These are phyloP conservation scores for Arabidopsis hybrid DNA, from an alignment of 441 rosid genomes.

Conservation along the genomic window DNA sequence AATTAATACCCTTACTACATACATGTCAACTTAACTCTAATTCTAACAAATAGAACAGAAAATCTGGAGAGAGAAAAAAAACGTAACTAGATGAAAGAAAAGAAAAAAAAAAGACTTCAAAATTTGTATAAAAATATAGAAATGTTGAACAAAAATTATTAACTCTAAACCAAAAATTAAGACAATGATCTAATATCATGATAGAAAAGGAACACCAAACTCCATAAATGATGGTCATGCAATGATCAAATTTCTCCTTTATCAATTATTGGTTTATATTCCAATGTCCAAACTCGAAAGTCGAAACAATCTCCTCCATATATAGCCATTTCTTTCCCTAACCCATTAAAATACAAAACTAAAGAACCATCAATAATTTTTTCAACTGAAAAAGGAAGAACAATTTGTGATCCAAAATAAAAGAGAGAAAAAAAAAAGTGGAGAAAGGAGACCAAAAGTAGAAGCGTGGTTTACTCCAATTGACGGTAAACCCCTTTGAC, in stretches of 20 bases:
- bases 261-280: conserved; percentile 4
- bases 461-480: conserved; percentile 2
- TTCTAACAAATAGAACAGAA: too few relatives aligned
- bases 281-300: conserved; percentile 1
- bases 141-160: background rate
- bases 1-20: too few relatives aligned
- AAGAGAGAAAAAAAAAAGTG: background rate
- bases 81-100: too few relatives aligned
- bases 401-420: conserved; percentile 14
- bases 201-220: background rate
- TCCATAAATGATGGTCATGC: background rate
- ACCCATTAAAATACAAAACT: conserved; percentile 1
- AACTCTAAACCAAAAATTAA: background rate
- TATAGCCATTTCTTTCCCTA: background rate
- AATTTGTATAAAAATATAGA: too few relatives aligned
- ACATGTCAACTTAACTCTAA: too few relatives aligned
- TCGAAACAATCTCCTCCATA: background rate
- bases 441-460: background rate
- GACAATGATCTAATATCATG: background rate
- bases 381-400: conserved; percentile 31
- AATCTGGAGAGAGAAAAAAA: too few relatives aligned
- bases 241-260: conserved; percentile 15
- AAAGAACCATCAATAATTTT: conserved; percentile 28
- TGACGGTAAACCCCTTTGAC: conserved; percentile 23
- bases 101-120: too few relatives aligned